A percentile compares a stretch with the other conserved stretches of the same genome.
Conservation (phyloP, 306 rosid species). For the Malus sylvestris region DNA sequence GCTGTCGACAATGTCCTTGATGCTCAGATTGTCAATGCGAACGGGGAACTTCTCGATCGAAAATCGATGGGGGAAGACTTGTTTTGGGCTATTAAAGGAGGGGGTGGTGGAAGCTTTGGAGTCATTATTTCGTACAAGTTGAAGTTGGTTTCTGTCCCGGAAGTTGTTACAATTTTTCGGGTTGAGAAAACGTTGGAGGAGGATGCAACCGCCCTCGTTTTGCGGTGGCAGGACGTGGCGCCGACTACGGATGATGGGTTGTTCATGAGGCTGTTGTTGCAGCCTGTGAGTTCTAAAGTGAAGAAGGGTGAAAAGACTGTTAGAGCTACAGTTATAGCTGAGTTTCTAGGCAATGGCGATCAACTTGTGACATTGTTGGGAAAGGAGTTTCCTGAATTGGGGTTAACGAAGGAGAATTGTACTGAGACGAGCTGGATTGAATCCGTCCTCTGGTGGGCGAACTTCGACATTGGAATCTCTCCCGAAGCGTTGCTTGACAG, state of each 20-base stretch:
- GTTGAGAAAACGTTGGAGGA: constrained; percentile 26
- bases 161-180: constrained; percentile 45
- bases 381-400: constrained; percentile 50
- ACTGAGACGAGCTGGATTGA: constrained; percentile 59
- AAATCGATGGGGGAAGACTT: constrained; percentile 67
- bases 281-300: constrained; percentile 41
- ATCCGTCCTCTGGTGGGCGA: constrained; percentile 55
- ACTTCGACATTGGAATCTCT: constrained; percentile 15
- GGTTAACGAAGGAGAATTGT: constrained; percentile 37
- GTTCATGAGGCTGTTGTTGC: constrained; percentile 47
- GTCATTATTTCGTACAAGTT: constrained; percentile 55
- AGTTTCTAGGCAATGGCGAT: constrained; percentile 47
- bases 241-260: constrained; percentile 42
- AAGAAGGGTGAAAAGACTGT: constrained; percentile 31
- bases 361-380: constrained; percentile 37
- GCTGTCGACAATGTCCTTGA: constrained; percentile 59
- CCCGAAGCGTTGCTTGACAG: constrained; percentile 45
- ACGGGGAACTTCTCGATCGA: constrained; percentile 50
- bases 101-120: constrained; percentile 77
- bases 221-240: constrained; percentile 59
- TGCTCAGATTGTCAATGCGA: constrained; percentile 54
- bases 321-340: constrained; percentile 24
- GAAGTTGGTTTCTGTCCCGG: constrained; percentile 49
- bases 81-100: constrained; percentile 81
- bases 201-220: constrained; percentile 49